phyloP scores from a whole-genome alignment of 352 stramenopile genomes.

The Phytopythium helicoides region DNA sequence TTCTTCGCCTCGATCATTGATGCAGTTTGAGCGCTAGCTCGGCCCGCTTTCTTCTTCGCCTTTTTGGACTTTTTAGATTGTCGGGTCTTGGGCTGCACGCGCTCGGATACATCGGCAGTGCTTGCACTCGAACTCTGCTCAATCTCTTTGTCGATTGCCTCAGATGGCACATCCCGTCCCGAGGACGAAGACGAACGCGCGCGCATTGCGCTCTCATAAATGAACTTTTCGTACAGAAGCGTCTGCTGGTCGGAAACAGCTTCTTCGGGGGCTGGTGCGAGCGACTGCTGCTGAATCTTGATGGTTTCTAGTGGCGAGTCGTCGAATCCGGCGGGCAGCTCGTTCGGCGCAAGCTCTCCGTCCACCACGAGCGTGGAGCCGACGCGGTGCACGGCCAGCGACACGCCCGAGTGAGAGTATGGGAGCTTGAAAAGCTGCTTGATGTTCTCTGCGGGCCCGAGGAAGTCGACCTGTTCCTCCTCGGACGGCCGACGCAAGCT shows the following conservation, averaged over 20 bases:
- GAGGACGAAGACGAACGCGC: constrained; percentile 21
- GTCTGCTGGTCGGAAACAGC: constrained; percentile 23
- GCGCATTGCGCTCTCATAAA: constrained; percentile 71
- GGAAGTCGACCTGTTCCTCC: constrained; percentile 71
- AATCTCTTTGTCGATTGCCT: constrained; percentile 10
- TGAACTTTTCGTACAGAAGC: constrained; percentile 85
- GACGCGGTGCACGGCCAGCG: constrained; percentile 76
- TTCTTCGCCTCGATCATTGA: background rate
- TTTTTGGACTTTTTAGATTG: constrained; percentile 1
- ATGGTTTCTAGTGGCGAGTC: constrained; percentile 53
- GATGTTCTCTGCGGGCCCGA: constrained; percentile 83
- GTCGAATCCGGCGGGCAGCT: constrained; percentile 69
- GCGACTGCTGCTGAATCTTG: constrained; percentile 45
- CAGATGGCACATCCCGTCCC: constrained; percentile 3
- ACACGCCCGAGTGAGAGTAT: constrained; percentile 78
- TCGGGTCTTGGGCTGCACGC: background rate
- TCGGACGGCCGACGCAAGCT: constrained; percentile 66
- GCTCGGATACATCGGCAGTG: background rate
- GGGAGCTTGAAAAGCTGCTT: constrained; percentile 87
- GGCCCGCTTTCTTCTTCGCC: background rate
- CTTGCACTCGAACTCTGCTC: background rate
- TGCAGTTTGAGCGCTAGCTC: background rate
- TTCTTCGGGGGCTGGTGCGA: constrained; percentile 18
- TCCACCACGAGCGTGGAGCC: constrained; percentile 80
- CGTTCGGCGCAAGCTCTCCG: constrained; percentile 65